Base-by-base conservation (phyloP, 805 yeast genomes). In the Metschnikowia henanensis region DNA sequence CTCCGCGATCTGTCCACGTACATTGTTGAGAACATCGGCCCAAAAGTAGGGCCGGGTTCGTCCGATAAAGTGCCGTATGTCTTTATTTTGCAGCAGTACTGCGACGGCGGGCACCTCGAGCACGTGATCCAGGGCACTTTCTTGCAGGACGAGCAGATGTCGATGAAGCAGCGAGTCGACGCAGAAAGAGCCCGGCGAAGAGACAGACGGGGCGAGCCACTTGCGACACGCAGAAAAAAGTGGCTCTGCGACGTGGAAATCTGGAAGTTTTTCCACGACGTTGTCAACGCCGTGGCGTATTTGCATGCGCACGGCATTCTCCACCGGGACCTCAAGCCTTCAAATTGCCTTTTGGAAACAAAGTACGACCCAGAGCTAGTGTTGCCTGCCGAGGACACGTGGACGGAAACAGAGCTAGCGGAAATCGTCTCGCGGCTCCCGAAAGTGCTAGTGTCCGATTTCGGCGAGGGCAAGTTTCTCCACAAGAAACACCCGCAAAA, bases 311-410 rank as follows among this genome's bases (percentile, higher is more conserved):
- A 80, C 45, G 88, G 89, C 22, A 81, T 89, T 23, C 76, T 90
- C n/a, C 97, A 90, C 58, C 72, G 97, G 23, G 97, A 90, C 61
- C 69, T 90, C 49, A 90, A 90, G 55, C 97, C 97, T 0, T 86
- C 95, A 1, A 90, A 90, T 56, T 88, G 96, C 64, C 68, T 90
- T 21, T 64, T 90, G 37, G 79, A 75, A 41, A 53, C 60, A 1
- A 54, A 53, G 19, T 74, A 61, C 40, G 47, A 37, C 6, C 35
- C 51, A 17, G 9, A n/a, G 15, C n/a, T 12, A 17, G 12, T 33
- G 12, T 30, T 20, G 2, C 12, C 30, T 10, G 36, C 23, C 1
- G 10, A 10, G 3, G 16, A 15, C 3, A 33, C 26, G 6, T 18
- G 21, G 16, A 25, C 30, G 7, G 23, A 18, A 5, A 17, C 36